Percentiles rank a stretch among this genome's conserved stretches.
Conservation (phyloP, 345 rosid species). For the Gossypium bickii region DNA sequence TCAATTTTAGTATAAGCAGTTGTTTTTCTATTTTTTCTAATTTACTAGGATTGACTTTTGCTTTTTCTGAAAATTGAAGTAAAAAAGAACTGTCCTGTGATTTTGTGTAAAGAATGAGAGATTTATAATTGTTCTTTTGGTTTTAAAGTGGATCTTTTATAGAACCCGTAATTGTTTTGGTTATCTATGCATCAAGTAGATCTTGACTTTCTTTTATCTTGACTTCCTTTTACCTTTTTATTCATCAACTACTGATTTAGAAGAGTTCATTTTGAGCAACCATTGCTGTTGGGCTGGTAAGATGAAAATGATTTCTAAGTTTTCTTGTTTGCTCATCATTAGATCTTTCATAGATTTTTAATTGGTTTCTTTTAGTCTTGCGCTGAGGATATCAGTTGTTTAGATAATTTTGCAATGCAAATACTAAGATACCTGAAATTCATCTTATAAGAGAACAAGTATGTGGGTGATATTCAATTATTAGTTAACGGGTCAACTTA, state of each 20-base stretch:
- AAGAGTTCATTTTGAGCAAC: background rate
- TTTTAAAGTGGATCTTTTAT: background rate
- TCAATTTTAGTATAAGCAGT: background rate
- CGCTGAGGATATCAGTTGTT: background rate
- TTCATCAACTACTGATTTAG: background rate
- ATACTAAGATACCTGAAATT: background rate
- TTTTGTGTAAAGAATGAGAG: background rate
- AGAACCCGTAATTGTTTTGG: background rate
- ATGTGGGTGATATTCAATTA: background rate
- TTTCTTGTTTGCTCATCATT: background rate
- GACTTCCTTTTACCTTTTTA: background rate
- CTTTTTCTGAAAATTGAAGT: background rate
- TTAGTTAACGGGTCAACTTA: background rate
- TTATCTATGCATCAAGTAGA: background rate
- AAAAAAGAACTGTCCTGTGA: background rate
- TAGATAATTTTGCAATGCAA: background rate
- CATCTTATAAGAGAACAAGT: background rate
- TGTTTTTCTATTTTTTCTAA: background rate
- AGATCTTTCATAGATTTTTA: conserved; percentile 4
- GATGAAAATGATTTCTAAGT: conserved; percentile 3
- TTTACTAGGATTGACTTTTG: background rate
- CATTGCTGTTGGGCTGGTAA: background rate
- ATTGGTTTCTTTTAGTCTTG: background rate
- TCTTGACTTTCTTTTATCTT: background rate
- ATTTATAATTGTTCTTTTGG: background rate